Evolutionary conservation across 495 filamentous ascomycete genomes (phyloP), one percentile per base, ranked within the genome.

Genomic region (Gamarada debralockiae): DNA sequence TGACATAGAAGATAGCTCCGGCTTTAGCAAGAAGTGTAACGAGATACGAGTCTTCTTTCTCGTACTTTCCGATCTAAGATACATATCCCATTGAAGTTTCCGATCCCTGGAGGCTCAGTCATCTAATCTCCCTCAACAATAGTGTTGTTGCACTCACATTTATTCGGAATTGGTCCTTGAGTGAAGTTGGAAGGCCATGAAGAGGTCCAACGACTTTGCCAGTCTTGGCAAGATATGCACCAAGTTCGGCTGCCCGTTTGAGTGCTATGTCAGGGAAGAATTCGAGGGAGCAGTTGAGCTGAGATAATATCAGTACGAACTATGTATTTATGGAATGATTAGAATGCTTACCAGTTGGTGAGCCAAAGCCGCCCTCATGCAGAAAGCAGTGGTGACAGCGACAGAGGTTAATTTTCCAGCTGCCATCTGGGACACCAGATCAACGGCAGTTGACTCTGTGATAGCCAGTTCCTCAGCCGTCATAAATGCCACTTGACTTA

Each of bases 141-240:
- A 49, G 83, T 76, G 8, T 74, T 56, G n/a, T n/a, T n/a, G n/a
- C 21, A 74, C 80, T 52, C 71, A 67, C 59, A 52, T 76, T 69
- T 34, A 89, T 61, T 44, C 81, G 70, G 67, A 88, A 87, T 25
- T 76, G 74, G 55, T 89, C 86, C 56, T 89, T 86, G 17, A 87
- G 57, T 8, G 73, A 77, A 22, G 89, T 73, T 3, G 86, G 85
- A 0, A 90, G 74, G 5, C 85, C 85, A 59, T 89, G 84, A 0
- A 90, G 69, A 0, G 82, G 79, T 1, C 86, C 86, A 36, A 82
- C 47, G 0, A 73, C 68, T 18, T 65, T 69, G 14, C 76, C 74
- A 25, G 75, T 78, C 39, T 67, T 67, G 3, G 66, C 53, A 53
- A 77, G 50, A 33, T 66, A 71, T 15, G 68, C 71, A 58, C 89